phyloP scores from a whole-genome alignment of 306 rosid genomes.

The Alnus glutinosa region DNA sequence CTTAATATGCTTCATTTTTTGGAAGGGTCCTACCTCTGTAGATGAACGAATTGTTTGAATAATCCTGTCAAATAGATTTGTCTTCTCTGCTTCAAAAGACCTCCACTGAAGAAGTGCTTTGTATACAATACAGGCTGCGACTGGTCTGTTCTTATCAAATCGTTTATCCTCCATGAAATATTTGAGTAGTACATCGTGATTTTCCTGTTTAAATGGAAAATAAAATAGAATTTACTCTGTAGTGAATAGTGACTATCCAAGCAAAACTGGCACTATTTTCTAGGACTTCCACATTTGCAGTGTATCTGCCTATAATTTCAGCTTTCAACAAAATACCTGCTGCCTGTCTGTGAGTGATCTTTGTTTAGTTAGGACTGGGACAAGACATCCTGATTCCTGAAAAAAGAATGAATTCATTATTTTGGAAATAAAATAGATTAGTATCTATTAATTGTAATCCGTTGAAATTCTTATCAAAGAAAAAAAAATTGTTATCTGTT shows the following conservation, averaged over 20 bases:
- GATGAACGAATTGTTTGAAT: slow-evolving; percentile 59
- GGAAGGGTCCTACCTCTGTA: slow-evolving; percentile 57
- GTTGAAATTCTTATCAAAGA: neutral
- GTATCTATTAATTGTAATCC: neutral
- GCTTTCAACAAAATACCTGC: slow-evolving; percentile 54
- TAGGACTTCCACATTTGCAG: neutral
- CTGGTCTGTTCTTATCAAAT: slow-evolving; percentile 74
- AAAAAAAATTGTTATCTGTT: neutral
- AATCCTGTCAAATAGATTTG: slow-evolving; percentile 77
- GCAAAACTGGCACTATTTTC: no score
- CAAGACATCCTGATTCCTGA: slow-evolving; percentile 58
- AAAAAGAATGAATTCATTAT: slow-evolving; percentile 20
- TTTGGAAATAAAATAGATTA: slow-evolving; percentile 13
- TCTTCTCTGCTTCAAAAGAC: slow-evolving; percentile 82
- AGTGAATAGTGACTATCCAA: neutral
- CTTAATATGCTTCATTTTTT: neutral
- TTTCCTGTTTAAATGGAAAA: slow-evolving; percentile 57
- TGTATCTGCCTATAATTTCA: slow-evolving; percentile 10
- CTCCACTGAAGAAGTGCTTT: slow-evolving; percentile 89
- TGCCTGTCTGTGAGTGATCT: slow-evolving; percentile 82
- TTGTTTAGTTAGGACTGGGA: slow-evolving; percentile 60
- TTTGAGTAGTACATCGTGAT: slow-evolving; percentile 75
- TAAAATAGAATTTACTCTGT: slow-evolving; percentile 6
- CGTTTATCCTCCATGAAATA: slow-evolving; percentile 67
- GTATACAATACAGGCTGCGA: slow-evolving; percentile 70